These are phyloP conservation scores for Globisporangium acanthophoron DNA, from an alignment of 352 stramenopile species.

Conservation along the genomic window DNA sequence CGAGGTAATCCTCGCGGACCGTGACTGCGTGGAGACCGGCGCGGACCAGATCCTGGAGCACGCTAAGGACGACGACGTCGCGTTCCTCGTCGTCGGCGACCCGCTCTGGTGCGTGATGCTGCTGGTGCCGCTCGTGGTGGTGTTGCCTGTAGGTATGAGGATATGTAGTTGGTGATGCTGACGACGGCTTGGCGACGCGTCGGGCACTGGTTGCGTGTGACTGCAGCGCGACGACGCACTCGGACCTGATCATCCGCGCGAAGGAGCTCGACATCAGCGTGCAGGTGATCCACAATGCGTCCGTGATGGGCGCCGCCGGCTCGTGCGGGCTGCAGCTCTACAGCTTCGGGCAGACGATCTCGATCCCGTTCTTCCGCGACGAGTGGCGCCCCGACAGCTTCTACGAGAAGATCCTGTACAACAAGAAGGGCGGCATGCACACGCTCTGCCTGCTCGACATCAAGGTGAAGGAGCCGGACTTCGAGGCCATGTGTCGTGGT, in stretches of 20 bases:
- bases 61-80: conserved; percentile 89
- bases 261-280: conserved; percentile 91
- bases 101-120: conserved; percentile 83
- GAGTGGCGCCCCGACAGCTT: conserved; percentile 96
- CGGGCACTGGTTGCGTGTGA: too few species aligned
- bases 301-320: conserved; percentile 96
- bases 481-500: conserved; percentile 94
- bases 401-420: conserved; percentile 98
- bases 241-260: conserved; percentile 96
- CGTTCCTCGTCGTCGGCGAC: conserved; percentile 98
- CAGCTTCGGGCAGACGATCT: conserved; percentile 98
- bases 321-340: conserved; percentile 97
- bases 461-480: conserved; percentile 99
- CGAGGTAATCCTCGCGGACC: conserved; percentile 85
- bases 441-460: conserved; percentile 98
- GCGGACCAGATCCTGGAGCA: conserved; percentile 94
- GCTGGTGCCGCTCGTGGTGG: neutral
- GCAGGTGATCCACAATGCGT: conserved; percentile 98
- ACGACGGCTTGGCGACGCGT: neutral
- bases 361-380: conserved; percentile 96
- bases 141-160: neutral
- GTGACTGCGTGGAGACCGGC: conserved; percentile 95
- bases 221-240: conserved; percentile 95
- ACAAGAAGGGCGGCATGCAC: conserved; percentile 95
- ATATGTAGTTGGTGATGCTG: neutral